Percentiles rank a stretch among this genome's conserved stretches.
Evolutionary conservation across 2,329 filamentous ascomycete species (phyloP).

Genomic region (Arachnomyces sp.): DNA sequence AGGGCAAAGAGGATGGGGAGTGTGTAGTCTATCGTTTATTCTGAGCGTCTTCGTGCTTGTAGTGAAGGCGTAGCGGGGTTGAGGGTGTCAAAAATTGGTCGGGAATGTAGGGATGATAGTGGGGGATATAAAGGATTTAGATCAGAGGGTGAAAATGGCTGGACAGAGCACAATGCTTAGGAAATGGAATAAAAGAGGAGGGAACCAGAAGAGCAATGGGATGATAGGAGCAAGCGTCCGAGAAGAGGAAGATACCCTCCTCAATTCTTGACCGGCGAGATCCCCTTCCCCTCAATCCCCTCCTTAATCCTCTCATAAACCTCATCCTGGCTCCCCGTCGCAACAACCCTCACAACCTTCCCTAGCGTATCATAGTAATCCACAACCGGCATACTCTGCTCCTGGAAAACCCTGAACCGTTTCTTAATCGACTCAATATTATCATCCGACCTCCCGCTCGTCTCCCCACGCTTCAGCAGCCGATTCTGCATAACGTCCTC

Average conservation of each 20-base stretch:
- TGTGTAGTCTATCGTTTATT: too few species aligned
- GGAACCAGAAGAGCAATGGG: conserved; percentile 4
- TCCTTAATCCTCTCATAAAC: conserved; percentile 50
- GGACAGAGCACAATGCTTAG: conserved; percentile 9
- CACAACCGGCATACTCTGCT: conserved; percentile 97
- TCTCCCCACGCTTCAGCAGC: conserved; percentile 83
- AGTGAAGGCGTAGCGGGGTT: too few species aligned
- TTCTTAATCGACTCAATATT: conserved; percentile 95
- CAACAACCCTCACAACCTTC: conserved; percentile 72
- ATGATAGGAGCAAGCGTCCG: background rate
- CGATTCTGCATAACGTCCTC: conserved; percentile 80
- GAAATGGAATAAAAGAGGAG: conserved; percentile 6
- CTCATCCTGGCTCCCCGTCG: conserved; percentile 58
- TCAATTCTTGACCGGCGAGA: conserved; percentile 17
- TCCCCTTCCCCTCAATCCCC: conserved; percentile 38
- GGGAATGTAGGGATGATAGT: too few species aligned
- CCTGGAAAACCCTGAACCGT: conserved; percentile 86
- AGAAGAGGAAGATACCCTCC: conserved; percentile 1
- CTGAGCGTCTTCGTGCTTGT: too few species aligned
- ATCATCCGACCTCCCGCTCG: conserved; percentile 82
- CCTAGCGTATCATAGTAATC: conserved; percentile 69
- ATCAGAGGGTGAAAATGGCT: background rate
- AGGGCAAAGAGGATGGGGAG: too few species aligned
- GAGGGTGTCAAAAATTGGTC: too few species aligned
- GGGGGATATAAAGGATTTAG: too few species aligned